A percentile compares a stretch with the other conserved stretches of the same genome.
Evolutionary conservation across 1,284 basidiomycete species (phyloP).

Genomic region (Cryptococcus sp.): DNA sequence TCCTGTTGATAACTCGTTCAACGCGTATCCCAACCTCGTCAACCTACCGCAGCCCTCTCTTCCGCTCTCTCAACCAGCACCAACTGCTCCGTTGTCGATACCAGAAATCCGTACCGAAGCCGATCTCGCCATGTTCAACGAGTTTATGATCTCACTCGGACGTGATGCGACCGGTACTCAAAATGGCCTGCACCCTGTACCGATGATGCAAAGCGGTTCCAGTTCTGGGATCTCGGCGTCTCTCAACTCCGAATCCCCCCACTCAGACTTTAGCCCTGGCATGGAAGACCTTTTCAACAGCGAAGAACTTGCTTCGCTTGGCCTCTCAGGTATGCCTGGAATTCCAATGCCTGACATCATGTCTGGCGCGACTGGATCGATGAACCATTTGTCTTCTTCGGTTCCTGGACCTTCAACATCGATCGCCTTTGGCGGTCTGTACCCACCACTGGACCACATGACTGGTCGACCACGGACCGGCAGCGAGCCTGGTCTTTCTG

Average conservation of each 20-base stretch:
- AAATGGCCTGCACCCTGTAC: slow-evolving; percentile 6
- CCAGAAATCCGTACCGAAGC: slow-evolving; percentile 50
- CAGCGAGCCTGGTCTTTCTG: slow-evolving; percentile 21
- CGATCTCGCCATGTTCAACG: slow-evolving; percentile 54
- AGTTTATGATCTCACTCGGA: slow-evolving; percentile 53
- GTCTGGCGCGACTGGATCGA: neutral
- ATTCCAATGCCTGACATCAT: slow-evolving; percentile 30
- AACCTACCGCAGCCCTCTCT: slow-evolving; percentile 16
- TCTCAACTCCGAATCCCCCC: slow-evolving; percentile 39
- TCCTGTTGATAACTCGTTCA: slow-evolving; percentile 21
- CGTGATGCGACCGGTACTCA: slow-evolving; percentile 41
- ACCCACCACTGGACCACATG: slow-evolving; percentile 40
- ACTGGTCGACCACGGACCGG: slow-evolving; percentile 27
- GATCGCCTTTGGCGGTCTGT: slow-evolving; percentile 43
- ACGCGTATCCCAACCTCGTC: slow-evolving; percentile 25
- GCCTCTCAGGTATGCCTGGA: slow-evolving; percentile 53
- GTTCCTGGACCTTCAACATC: slow-evolving; percentile 10
- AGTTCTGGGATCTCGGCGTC: slow-evolving; percentile 17
- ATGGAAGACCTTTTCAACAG: slow-evolving; percentile 52
- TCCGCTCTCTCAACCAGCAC: neutral
- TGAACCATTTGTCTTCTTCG: slow-evolving; percentile 4
- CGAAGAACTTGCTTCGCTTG: slow-evolving; percentile 52
- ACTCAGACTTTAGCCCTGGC: slow-evolving; percentile 39
- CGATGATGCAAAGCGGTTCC: slow-evolving; percentile 27
- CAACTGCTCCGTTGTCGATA: slow-evolving; percentile 26